Base-by-base conservation (phyloP, 164 flowering plant genomes). In the grape (Vitis vinifera) region DNA sequence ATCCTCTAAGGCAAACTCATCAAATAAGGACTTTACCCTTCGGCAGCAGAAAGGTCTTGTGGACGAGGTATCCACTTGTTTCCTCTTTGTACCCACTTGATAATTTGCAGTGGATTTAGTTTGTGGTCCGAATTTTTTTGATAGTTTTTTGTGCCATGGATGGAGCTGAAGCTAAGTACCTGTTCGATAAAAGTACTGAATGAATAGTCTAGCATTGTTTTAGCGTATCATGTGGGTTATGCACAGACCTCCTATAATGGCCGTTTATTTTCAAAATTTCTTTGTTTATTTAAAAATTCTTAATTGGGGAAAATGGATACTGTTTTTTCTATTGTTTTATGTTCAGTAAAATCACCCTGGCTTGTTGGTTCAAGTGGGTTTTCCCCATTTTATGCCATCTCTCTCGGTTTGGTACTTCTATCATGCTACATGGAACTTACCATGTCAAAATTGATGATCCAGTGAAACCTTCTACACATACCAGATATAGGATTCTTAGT, bases 121-220 rank as follows among this genome's bases (percentile, higher is more conserved):
- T 37, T 66, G 8, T 10, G 51, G n/a, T 27, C 3, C 17, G 17
- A 37, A 15, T 9, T 68, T 37, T 17, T 52, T 1, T 47, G 2
- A 12, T 49, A 44, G 17, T 15, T 0, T n/a, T 31, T 63, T 44
- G 13, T n/a, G 17, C 11, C 16, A 19, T 15, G 15, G 31, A 19
- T 15, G 15, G 31, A 37, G 63, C 6, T 13, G n/a, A 50, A 48
- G 79, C 74, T 11, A 49, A 48, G 19, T 13, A 63, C 37, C 47
- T 76, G 86, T 70, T 80, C 70, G 86, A 72, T 66, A 59, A 61
- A 78, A 81, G 65, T 79, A 72, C 83, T 56, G 60, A 75, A 44
- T 59, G 82, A 72, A 30, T n/a, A 2, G 12, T 2, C 13, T 16
- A n/a, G 8, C 15, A 9, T 44, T 56, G 10, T 44, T 37, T 37